Evolutionary conservation across 78 protist genomes (phyloP), one percentile per base, ranked within the genome.

Genomic region (Speleostelium caveatum): DNA sequence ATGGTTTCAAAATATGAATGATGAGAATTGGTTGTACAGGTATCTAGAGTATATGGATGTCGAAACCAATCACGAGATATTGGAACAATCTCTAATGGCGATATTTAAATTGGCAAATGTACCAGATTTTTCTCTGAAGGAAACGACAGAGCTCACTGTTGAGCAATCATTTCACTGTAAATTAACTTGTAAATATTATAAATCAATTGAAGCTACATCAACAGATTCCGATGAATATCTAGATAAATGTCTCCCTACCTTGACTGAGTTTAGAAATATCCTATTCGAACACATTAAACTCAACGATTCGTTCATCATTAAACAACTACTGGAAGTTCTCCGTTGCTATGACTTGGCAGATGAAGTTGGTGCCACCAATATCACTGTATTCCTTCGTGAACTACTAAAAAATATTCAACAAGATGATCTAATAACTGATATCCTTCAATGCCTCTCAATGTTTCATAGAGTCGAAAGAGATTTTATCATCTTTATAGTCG

Each of bases 331-430:
- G 22, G 12, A 35, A 0, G 72, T 69, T 16, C 42, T 80, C 24
- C 14, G 53, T 3, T 68, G 21, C 33, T 63, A 49, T 19, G 90
- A 80, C 33, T 14, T 39, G 0, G 3, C 65, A n/a, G 90, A 80
- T 42, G 90, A 80, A 42, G 78, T 69, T 5, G 90, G 90, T 33
- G 36, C 79, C 17, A 39, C 36, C 8, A 80, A 80, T 69, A 26
- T 67, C 2, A 16, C 32, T 0, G 42, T 58, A 7, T 80, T 80
- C 30, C 41, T 80, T 30, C 36, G 65, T 0, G 90, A 80, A n/a
- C 19, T 80, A 12, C 22, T 80, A 35, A 80, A 80, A 42, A 33
- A 10, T 7, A 61, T 62, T 6, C 28, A 68, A 39, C 36, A 28
- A 5, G 28, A 66, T 14, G 53, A 45, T 2, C 69, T 69, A 3